Conservation (phyloP, 2,329 filamentous ascomycete genomes). For the Alternaria sp. region DNA sequence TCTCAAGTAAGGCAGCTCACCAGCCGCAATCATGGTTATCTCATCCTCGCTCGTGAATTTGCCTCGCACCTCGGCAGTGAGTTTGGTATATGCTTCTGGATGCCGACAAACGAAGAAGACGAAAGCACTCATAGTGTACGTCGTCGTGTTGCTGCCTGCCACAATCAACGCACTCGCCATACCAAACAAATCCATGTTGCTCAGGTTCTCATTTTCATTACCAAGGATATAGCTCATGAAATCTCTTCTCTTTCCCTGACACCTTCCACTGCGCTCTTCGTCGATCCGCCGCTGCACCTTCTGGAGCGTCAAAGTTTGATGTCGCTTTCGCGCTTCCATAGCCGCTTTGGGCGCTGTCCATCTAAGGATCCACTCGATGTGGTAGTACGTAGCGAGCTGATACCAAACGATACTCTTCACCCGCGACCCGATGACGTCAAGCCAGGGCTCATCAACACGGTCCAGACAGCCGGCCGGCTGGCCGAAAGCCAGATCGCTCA, state of each 20-base stretch:
- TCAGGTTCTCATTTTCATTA: conserved; percentile 5
- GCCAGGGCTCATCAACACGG: conserved; percentile 9
- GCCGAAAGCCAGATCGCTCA: conserved; percentile 11
- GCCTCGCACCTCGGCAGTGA: conserved; percentile 5
- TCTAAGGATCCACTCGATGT: conserved; percentile 7
- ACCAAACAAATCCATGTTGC: conserved; percentile 8
- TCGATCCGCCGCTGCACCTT: conserved; percentile 11
- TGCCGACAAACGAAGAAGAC: conserved; percentile 9
- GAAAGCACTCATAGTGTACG: conserved; percentile 11
- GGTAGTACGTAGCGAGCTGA: conserved; percentile 9
- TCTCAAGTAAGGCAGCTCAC: conserved; percentile 7
- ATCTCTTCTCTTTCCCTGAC: conserved; percentile 4
- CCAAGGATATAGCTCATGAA: conserved; percentile 13
- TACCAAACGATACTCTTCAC: conserved; percentile 11
- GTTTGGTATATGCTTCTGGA: background rate
- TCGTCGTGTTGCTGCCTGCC: conserved; percentile 10
- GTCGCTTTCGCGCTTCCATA: conserved; percentile 13
- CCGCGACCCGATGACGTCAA: conserved; percentile 3
- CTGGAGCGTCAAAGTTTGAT: conserved; percentile 5
- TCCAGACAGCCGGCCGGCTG: conserved; percentile 11
- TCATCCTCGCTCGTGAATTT: conserved; percentile 10
- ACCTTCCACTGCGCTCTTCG: background rate
- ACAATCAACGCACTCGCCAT: conserved; percentile 14
- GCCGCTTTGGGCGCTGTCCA: conserved; percentile 9
- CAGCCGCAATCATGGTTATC: conserved; percentile 11